Base-by-base conservation (phyloP, 805 yeast species). In the Starmera pachycereana region DNA sequence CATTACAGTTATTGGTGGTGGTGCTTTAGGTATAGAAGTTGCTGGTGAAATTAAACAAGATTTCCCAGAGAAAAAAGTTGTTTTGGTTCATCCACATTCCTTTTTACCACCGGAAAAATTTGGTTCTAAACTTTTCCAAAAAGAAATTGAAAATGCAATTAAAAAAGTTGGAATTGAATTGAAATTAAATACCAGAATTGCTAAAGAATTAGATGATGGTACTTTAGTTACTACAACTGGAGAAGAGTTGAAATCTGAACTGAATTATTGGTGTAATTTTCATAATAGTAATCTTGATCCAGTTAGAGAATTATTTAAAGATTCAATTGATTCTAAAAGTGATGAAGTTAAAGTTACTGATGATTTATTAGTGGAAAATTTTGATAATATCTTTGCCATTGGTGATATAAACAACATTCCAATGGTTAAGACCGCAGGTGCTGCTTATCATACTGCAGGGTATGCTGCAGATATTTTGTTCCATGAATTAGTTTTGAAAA, bases 1-100 rank as follows among this genome's bases (percentile, higher is more conserved):
- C 8, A 60, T 74, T n/a, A 63, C 71, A 6, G 56, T 68, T 10
- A 64, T 71, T 40, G 78, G 78, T 8, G 76, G 69, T 12, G 78
- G 78, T 16, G 72, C 76, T 1, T 53, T 71, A 18, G 78, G 77
- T 3, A 64, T 71, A 35, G 78, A 73, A 49, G 55, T 68, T 22
- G 71, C 74, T 1, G 73, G 68, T 28, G 77, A 73, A 41, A 54
- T 73, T 37, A 68, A 61, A 37, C 58, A 52, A 36, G 48, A 51
- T 14, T 68, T 55, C 44, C 62, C 65, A 2, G 58, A 59, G 6
- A 66, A 68, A 44, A 51, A 49, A 10, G 65, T 72, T 10, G 54
- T 44, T 6, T 48, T 68, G 40, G 53, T 68, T 8, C 73, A 68
- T 46, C 72, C 73, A 7, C 68, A 68, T 45, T 51, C 53, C 1